Conservation (phyloP, 345 rosid species). For the Linum lewisii region DNA sequence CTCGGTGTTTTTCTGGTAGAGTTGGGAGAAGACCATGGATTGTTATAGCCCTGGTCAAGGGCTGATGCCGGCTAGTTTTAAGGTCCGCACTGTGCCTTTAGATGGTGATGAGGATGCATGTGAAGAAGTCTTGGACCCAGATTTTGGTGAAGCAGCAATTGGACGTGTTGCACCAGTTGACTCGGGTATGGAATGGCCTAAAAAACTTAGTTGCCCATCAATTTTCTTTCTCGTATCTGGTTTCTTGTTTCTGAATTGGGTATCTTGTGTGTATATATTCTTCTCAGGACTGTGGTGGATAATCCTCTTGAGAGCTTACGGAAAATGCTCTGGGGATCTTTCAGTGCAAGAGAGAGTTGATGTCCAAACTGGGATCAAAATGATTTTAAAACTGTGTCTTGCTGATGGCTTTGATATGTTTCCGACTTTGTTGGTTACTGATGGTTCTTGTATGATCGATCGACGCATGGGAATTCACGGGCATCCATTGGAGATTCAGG, state of each 20-base stretch:
- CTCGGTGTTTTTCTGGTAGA: conserved; percentile 28
- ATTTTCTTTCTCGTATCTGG: background rate
- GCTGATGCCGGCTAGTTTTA: conserved; percentile 93
- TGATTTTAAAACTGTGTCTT: conserved; percentile 81
- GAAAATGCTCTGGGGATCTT: conserved; percentile 78
- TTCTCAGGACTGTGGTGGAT: conserved; percentile 92
- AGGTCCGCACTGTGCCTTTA: conserved; percentile 74
- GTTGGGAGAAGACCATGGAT: conserved; percentile 99
- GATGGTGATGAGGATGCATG: conserved; percentile 76
- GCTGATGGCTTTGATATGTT: conserved; percentile 99
- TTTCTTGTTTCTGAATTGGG: background rate
- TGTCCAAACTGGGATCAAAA: conserved; percentile 91
- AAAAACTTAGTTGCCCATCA: background rate
- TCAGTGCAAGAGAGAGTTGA: conserved; percentile 84
- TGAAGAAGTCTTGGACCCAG: conserved; percentile 88
- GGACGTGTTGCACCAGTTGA: conserved; percentile 99
- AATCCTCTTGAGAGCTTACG: conserved; percentile 78
- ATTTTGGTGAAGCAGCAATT: conserved; percentile 93
- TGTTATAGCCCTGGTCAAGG: conserved; percentile 97
- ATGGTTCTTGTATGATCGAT: conserved; percentile 98
- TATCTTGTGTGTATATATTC: conserved; percentile 11
- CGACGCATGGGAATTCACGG: conserved; percentile 99
- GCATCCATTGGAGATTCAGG: conserved; percentile 94
- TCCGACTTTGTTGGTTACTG: conserved; percentile 86
- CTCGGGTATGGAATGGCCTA: conserved; percentile 40